phyloP scores from a whole-genome alignment of 257 asterid genomes.

The Lycium barbarum region DNA sequence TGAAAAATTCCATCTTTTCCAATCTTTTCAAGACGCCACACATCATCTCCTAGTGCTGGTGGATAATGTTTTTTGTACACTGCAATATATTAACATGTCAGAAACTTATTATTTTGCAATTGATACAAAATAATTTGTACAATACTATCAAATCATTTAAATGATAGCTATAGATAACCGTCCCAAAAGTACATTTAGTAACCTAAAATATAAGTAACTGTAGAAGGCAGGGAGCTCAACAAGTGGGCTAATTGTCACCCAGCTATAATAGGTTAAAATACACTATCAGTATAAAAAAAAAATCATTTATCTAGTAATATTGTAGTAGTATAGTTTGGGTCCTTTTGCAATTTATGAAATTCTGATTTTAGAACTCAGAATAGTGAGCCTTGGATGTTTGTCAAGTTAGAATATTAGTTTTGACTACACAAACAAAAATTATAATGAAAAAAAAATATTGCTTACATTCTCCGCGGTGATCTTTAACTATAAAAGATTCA shows the following conservation, averaged over 20 bases:
- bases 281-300: no score
- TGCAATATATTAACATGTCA: slow-evolving; percentile 20
- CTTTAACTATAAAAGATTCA: slow-evolving; percentile 69
- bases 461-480: slow-evolving; percentile 85
- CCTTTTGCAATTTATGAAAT: neutral
- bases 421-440: neutral
- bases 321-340: neutral
- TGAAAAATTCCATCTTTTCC: slow-evolving; percentile 74
- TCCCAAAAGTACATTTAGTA: no score
- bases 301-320: no score
- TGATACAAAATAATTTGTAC: neutral
- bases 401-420: neutral
- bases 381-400: neutral
- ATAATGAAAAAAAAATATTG: slow-evolving; percentile 2
- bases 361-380: neutral
- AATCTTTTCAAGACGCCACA: slow-evolving; percentile 81
- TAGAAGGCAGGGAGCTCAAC: no score
- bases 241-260: no score
- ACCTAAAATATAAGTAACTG: neutral
- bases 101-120: neutral
- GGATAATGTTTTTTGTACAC: slow-evolving; percentile 86
- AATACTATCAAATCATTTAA: neutral
- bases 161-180: no score
- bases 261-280: no score
- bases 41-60: slow-evolving; percentile 65